Evolutionary conservation across 2,329 filamentous ascomycete species (phyloP).

Genomic region (Neocatenulostroma microsporum): DNA sequence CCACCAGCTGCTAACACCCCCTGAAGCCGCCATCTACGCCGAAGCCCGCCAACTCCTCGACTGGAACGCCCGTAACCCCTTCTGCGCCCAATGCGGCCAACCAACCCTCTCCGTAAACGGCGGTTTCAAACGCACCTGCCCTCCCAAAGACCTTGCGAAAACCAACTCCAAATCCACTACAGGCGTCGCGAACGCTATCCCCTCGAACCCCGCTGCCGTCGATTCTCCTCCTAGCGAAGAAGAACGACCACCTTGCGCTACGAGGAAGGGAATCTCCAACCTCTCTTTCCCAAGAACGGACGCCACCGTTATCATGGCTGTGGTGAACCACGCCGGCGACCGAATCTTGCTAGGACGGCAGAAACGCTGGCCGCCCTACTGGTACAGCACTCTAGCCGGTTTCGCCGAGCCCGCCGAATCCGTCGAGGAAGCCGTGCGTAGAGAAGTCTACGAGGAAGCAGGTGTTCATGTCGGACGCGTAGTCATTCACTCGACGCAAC

Average conservation of each 20-base stretch:
- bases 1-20: neutral
- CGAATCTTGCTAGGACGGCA: constrained; percentile 76
- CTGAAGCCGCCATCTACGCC: constrained; percentile 74
- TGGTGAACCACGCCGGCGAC: constrained; percentile 71
- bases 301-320: constrained; percentile 89
- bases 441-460: constrained; percentile 46
- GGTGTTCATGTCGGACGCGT: constrained; percentile 43
- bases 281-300: constrained; percentile 87
- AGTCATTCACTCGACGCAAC: constrained; percentile 45
- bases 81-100: constrained; percentile 82
- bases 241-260: constrained; percentile 64
- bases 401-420: constrained; percentile 46
- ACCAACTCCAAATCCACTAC: constrained; percentile 21
- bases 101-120: constrained; percentile 70
- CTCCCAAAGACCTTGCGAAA: constrained; percentile 55
- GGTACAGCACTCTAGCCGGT: constrained; percentile 74
- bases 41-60: constrained; percentile 82
- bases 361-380: constrained; percentile 72
- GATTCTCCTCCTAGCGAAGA: constrained; percentile 24
- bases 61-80: constrained; percentile 90
- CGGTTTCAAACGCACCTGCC: constrained; percentile 73
- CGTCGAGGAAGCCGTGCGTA: constrained; percentile 45
- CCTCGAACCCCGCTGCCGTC: constrained; percentile 2
- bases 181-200: constrained; percentile 5
- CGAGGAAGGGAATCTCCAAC: constrained; percentile 80